A percentile compares a stretch with the other conserved stretches of the same genome.
Evolutionary conservation across 768 basidiomycete species (phyloP).

Genomic region (Termitomyces sp.): DNA sequence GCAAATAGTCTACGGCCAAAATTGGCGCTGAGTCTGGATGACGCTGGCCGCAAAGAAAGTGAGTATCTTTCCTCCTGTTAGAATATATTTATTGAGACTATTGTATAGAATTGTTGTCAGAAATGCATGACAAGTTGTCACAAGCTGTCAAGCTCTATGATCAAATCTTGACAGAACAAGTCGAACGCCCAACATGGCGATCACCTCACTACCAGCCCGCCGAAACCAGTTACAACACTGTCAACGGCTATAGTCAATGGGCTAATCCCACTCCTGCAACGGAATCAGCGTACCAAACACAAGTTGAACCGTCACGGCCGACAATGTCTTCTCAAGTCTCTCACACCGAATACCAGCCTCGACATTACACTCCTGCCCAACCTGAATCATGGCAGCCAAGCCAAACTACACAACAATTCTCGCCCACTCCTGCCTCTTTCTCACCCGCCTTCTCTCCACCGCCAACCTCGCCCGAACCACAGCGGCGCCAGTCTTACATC

Average conservation of each 20-base stretch:
- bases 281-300: slow-evolving; percentile 3
- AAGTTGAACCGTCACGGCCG: slow-evolving; percentile 8
- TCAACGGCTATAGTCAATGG: slow-evolving; percentile 29
- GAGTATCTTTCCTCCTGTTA: slow-evolving; percentile 9
- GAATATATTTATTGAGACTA: neutral
- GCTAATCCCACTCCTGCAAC: slow-evolving; percentile 15
- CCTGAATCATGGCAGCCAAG: slow-evolving; percentile 15
- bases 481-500: slow-evolving; percentile 4
- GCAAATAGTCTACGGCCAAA: slow-evolving; percentile 77
- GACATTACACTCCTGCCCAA: slow-evolving; percentile 2
- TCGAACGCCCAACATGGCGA: slow-evolving; percentile 67
- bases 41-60: slow-evolving; percentile 84
- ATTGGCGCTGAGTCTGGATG: slow-evolving; percentile 77
- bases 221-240: slow-evolving; percentile 18
- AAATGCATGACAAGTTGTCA: slow-evolving; percentile 93
- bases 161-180: slow-evolving; percentile 76
- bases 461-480: slow-evolving; percentile 3
- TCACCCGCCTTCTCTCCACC: slow-evolving; percentile 12
- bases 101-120: slow-evolving; percentile 68
- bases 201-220: slow-evolving; percentile 28
- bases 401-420: slow-evolving; percentile 6
- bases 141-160: slow-evolving; percentile 93
- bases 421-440: slow-evolving; percentile 6
- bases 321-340: slow-evolving; percentile 18
- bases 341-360: slow-evolving; percentile 10